Evolutionary conservation across 345 rosid species (phyloP).

Genomic region (Eucalyptus grandis): DNA sequence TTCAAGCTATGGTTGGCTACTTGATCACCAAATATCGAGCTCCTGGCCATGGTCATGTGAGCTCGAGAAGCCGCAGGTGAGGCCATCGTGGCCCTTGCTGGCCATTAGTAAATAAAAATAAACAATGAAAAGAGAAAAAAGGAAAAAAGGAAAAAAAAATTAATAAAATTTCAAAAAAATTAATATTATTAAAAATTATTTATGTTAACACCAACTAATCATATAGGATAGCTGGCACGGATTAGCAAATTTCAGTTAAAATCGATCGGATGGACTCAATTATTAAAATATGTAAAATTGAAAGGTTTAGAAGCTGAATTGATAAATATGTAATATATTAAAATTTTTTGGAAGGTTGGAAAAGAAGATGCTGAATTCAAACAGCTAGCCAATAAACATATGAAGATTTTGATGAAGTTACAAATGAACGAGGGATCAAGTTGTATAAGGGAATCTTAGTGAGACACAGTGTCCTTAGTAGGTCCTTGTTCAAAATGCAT

Average conservation of each 20-base stretch:
- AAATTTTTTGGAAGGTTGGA: not conserved
- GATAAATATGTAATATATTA: fast-evolving
- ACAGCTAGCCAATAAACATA: not conserved
- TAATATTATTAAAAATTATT: not conserved
- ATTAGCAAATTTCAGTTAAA: not conserved
- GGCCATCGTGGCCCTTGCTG: not conserved
- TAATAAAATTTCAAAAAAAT: not conserved
- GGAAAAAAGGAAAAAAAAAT: not conserved
- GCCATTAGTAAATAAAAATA: not conserved
- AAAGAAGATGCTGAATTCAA: too few species aligned
- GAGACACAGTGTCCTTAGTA: not conserved
- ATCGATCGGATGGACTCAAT: not conserved
- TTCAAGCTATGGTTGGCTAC: too few species aligned
- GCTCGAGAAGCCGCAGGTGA: too few species aligned
- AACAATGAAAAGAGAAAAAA: not conserved
- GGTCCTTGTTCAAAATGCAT: not conserved
- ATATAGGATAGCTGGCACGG: too few species aligned
- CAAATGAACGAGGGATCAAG: not conserved
- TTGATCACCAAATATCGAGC: too few species aligned
- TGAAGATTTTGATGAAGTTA: not conserved
- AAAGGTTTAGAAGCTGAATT: not conserved
- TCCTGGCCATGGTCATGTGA: too few species aligned
- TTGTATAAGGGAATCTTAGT: not conserved
- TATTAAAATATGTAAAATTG: not conserved
- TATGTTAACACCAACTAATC: not conserved